A percentile compares a stretch with the other conserved stretches of the same genome.
phyloP scores from a whole-genome alignment of 179 eudicot genomes.

The Patellifolia procumbens region DNA sequence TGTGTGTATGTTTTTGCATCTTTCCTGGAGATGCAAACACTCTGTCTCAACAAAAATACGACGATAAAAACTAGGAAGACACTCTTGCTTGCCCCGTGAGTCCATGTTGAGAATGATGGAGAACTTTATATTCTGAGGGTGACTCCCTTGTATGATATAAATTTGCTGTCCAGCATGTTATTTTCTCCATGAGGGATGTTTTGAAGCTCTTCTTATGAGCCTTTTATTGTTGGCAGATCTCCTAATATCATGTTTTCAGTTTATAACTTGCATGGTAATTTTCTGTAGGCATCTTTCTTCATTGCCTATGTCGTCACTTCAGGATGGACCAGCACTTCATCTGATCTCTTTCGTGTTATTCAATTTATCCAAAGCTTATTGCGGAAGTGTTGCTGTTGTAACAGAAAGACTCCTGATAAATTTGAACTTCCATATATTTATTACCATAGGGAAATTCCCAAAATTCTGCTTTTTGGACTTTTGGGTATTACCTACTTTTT shows the following conservation, averaged over 20 bases:
- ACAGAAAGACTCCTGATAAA: conserved; percentile 35
- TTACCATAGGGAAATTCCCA: conserved; percentile 77
- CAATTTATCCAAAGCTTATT: conserved; percentile 47
- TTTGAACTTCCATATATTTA: conserved; percentile 66
- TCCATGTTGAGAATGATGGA: no score
- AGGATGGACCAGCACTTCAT: conserved; percentile 87
- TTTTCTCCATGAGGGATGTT: not conserved
- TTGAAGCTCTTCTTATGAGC: conserved; percentile 7
- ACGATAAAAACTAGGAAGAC: not conserved
- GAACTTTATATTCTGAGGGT: not conserved
- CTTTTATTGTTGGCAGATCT: not conserved
- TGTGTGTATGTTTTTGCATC: not conserved
- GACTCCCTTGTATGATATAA: not conserved
- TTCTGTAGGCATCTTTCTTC: conserved; percentile 84
- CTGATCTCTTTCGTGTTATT: conserved; percentile 63
- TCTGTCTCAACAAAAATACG: not conserved
- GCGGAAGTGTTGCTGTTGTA: conserved; percentile 42
- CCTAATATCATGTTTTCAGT: not conserved
- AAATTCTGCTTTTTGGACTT: conserved; percentile 74
- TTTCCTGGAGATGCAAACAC: not conserved
- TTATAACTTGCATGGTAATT: not conserved
- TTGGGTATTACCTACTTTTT: conserved; percentile 90
- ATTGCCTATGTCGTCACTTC: conserved; percentile 93
- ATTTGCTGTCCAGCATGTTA: not conserved
- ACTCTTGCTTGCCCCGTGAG: not conserved